These are phyloP conservation scores for Blastocystis sp. DNA, from an alignment of 352 stramenopile species.

Conservation along the genomic window DNA sequence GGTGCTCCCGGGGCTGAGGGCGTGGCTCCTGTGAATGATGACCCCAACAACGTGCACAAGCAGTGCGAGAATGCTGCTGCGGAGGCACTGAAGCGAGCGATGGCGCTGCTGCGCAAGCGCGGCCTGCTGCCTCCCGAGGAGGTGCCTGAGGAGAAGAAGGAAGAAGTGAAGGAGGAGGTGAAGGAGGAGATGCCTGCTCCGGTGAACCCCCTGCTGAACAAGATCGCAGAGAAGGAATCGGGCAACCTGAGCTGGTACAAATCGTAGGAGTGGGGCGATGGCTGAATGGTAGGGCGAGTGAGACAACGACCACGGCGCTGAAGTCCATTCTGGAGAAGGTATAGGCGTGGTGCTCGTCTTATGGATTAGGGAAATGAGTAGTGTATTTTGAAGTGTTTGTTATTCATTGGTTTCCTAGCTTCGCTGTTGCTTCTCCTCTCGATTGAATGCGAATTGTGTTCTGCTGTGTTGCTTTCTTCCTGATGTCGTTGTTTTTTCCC, in stretches of 20 bases:
- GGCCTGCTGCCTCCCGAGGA: background rate
- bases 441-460: too few species aligned
- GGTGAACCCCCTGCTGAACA: conserved; percentile 24
- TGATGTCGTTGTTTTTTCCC: too few species aligned
- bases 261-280: conserved; percentile 1
- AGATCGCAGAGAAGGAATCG: background rate
- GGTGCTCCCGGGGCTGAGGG: background rate
- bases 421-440: too few species aligned
- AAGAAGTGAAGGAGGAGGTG: background rate
- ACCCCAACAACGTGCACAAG: conserved; percentile 64
- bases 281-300: conserved; percentile 72
- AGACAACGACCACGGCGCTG: conserved; percentile 77
- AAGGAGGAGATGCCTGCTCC: conserved; percentile 11
- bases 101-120: conserved; percentile 9
- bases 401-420: too few species aligned
- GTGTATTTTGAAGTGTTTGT: too few species aligned
- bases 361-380: background rate
- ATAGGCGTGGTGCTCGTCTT: background rate
- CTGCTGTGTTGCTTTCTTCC: too few species aligned
- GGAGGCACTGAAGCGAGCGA: conserved; percentile 28
- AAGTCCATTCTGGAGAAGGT: conserved; percentile 69
- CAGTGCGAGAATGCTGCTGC: conserved; percentile 51
- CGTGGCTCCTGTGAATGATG: background rate
- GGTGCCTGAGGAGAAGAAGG: background rate
- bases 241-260: conserved; percentile 62